Evolutionary conservation across 2,329 filamentous ascomycete genomes (phyloP), one percentile per base, ranked within the genome.

Genomic region (Grosmannia penicillata): DNA sequence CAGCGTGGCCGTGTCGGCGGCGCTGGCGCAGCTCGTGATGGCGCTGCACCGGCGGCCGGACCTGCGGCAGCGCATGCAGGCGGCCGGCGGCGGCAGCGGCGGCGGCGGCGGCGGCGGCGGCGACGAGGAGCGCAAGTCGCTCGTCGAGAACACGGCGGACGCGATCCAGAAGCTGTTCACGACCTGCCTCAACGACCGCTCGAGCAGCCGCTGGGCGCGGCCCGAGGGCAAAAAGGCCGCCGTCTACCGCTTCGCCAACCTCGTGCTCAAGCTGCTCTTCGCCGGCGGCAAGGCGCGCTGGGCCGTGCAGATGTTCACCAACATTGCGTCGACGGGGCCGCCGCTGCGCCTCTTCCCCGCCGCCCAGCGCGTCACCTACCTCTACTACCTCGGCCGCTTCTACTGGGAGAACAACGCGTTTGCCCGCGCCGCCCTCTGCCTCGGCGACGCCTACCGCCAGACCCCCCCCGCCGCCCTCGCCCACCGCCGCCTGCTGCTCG

Each of bases 351-450:
- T 83, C 37, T 96, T 93, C 52, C 85, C 87, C 3, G 84, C 83
- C 18, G 72, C 81, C 6, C 83, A 96, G 54, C 75, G 86, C 35
- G 85, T 94, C 36, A 93, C 86, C 4, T 96, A 87, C 50, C 76
- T 96, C 13, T 95, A 94, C 61, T 94, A 94, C 54, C 77, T 96
- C 6, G 89, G 89, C 15, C 79, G 86, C 42, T 95, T 89, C 59
- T 76, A 87, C 52, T 85, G 93, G 55, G 76, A 82, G 45, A 87
- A 84, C 55, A 81, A 77, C 47, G 79, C 93, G 53, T 94, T 85
- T 56, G 75, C 73, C 44, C 77, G 82, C 21, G 85, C 87, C 0
- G 74, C 79, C 37, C 64, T 75, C 35, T 84, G 80, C 26, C 64
- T 95, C 7, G 73, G 93, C 51, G 69, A 78, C 21, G 84, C 89